Conservation (phyloP, 306 rosid species). For the Quercus aquifolioides region DNA sequence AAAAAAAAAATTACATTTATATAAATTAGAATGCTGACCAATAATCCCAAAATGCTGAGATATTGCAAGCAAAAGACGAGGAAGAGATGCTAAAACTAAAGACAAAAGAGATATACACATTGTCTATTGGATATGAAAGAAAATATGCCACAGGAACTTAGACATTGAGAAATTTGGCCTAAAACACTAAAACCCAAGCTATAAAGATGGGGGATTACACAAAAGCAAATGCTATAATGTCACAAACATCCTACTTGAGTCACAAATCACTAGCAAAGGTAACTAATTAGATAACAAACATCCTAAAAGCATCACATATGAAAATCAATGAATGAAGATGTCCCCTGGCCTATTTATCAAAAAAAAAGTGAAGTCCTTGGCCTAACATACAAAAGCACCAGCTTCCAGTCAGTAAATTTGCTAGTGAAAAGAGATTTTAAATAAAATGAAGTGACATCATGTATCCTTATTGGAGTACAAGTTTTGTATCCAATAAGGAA, state of each 20-base stretch:
- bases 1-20: conserved; percentile 7
- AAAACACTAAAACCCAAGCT: neutral
- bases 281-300: neutral
- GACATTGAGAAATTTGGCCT: neutral
- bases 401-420: neutral
- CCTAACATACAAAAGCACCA: neutral
- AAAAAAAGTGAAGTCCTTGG: neutral
- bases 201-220: neutral
- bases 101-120: neutral
- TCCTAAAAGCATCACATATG: neutral
- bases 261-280: neutral
- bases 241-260: neutral
- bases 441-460: neutral
- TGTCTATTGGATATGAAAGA: neutral
- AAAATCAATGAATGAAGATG: neutral
- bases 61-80: neutral
- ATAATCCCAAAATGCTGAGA: neutral
- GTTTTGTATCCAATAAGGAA: neutral
- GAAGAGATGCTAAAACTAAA: neutral
- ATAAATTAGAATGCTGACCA: conserved; percentile 1
- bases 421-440: neutral
- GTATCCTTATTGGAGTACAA: neutral
- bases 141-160: neutral
- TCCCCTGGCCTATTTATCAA: neutral
- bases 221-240: neutral